Evolutionary conservation across 805 yeast genomes (phyloP).

Genomic region (Pichia ethanolica): DNA sequence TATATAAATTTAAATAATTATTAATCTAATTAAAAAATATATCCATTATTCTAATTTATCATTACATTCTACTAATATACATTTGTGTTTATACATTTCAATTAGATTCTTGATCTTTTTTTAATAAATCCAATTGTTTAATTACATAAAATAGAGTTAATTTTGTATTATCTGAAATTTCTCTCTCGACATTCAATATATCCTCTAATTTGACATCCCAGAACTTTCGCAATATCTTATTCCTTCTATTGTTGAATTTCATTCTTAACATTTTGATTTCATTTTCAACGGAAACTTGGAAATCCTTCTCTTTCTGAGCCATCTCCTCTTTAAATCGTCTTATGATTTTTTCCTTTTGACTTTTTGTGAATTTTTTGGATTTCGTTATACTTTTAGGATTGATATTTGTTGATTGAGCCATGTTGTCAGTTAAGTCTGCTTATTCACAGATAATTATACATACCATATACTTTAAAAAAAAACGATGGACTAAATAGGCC

Average conservation of each 20-base stretch:
- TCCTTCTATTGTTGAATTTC: slow-evolving; percentile 36
- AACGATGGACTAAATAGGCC: not conserved
- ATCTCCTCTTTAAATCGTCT: slow-evolving; percentile 20
- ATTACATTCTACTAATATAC: not conserved
- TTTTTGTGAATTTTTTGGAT: slow-evolving; percentile 20
- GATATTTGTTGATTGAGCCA: not conserved
- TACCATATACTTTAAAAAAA: not conserved
- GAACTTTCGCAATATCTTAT: slow-evolving; percentile 39
- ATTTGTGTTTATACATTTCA: not conserved
- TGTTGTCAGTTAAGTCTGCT: not conserved
- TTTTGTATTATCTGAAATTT: slow-evolving; percentile 22
- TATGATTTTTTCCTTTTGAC: slow-evolving; percentile 33
- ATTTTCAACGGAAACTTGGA: slow-evolving; percentile 11
- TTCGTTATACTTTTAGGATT: not conserved
- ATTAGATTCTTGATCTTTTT: not conserved
- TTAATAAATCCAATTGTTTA: slow-evolving; percentile 15
- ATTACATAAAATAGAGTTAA: slow-evolving; percentile 25
- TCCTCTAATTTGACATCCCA: slow-evolving; percentile 42
- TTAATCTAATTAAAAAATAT: too few species aligned
- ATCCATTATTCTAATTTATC: too few species aligned
- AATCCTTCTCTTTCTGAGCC: slow-evolving; percentile 13
- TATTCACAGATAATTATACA: not conserved
- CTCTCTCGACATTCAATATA: slow-evolving; percentile 39
- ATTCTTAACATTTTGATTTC: slow-evolving; percentile 23
- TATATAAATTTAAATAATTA: too few species aligned